Evolutionary conservation across 257 asterid species (phyloP), one percentile per base, ranked within the genome.

Genomic region (Nicotiana paniculata): DNA sequence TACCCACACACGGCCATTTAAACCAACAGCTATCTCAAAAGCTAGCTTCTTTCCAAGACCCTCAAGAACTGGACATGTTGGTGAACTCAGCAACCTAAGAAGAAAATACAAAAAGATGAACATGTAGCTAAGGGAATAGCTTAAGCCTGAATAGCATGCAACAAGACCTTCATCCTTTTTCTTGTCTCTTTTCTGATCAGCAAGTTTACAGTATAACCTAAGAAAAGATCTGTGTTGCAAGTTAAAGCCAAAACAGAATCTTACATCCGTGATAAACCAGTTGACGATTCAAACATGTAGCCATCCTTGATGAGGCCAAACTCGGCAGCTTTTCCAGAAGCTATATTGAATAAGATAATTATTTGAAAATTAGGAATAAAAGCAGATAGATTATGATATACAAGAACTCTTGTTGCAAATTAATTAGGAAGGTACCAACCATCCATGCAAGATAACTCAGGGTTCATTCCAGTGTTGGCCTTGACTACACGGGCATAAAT

Each of bases 1-100:
- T 93, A 95, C 99, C 99, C 99, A 96, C 81, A 93, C 93, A 77
- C 98, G 97, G 77, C 97, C 98, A 82, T 96, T 96, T 83, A 94
- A 61, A 72, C 99, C 99, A 63, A 94, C 93, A 30, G 99, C 99
- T 79, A 90, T 89, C 90, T 96, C 99, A 76, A 96, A 96, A 53
- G 99, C 94, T 18, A 96, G 90, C 88, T 91, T 93, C 88, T 96
- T 96, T 86, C 98, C 99, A 39, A 96, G 94, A 80, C 88, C 90
- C 85, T 96, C 98, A 75, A 94, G 97, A 46, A 93, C 95, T 12
- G 97, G 95, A 78, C 98, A 93, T 26, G 97, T 83, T 81, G 99
- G 98, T 77, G 94, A 84, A 84, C 91, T 91, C 84, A 94, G 87
- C 88, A 96, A 83, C 91, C 99, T 96, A 88, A 37, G 24, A 77